Evolutionary conservation across 2,329 filamentous ascomycete species (phyloP).

Genomic region (Arachnopeziza araneosa): DNA sequence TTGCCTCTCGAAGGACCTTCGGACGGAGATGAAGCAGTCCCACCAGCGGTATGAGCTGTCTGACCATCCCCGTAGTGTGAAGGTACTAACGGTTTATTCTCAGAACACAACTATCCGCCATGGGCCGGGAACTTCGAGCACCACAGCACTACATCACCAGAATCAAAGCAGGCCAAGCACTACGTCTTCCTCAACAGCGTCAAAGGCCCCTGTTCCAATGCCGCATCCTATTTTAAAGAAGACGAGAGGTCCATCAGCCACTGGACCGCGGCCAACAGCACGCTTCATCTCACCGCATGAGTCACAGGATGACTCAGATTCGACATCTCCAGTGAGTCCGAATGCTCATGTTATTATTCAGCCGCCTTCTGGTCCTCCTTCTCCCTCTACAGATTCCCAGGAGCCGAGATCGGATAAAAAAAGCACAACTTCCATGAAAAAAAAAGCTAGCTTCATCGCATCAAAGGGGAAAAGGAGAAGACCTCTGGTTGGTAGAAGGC

Average conservation of each 20-base stretch:
- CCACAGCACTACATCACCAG: constrained; percentile 14
- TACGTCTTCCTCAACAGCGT: constrained; percentile 15
- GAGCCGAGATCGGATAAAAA: constrained; percentile 21
- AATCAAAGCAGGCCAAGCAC: constrained; percentile 17
- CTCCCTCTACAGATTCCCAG: constrained; percentile 10
- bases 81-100: constrained; percentile 22
- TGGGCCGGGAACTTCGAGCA: constrained; percentile 21
- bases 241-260: constrained; percentile 46
- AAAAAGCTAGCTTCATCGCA: constrained; percentile 36
- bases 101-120: constrained; percentile 18
- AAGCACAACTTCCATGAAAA: constrained; percentile 26
- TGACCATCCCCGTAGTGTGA: constrained; percentile 1
- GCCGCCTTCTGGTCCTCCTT: constrained; percentile 14
- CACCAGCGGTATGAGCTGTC: constrained; percentile 38
- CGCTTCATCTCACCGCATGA: constrained; percentile 53
- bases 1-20: constrained; percentile 49
- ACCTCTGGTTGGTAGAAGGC: constrained; percentile 40
- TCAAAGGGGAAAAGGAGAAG: constrained; percentile 38
- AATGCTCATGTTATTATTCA: constrained; percentile 26
- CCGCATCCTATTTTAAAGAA: constrained; percentile 57
- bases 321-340: constrained; percentile 39
- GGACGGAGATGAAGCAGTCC: constrained; percentile 44
- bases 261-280: constrained; percentile 52
- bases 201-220: constrained; percentile 35
- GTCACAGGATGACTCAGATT: constrained; percentile 38